Evolutionary conservation across 2,329 filamentous ascomycete genomes (phyloP).

Genomic region (Colletotrichum sp.): DNA sequence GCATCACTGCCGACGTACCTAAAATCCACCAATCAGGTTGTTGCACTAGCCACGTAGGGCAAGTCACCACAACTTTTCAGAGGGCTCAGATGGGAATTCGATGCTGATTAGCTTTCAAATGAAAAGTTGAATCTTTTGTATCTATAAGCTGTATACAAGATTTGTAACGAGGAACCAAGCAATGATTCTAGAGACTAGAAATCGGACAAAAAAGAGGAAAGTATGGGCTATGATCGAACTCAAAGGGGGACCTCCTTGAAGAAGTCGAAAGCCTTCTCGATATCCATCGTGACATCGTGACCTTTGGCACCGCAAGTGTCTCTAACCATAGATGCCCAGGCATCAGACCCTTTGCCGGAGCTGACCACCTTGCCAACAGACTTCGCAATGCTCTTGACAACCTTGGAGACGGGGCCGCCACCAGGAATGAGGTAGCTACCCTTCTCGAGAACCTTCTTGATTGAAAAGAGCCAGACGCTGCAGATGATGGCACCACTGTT

Average conservation of each 20-base stretch:
- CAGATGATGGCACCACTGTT: background rate
- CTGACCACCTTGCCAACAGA: background rate
- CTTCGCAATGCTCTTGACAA: background rate
- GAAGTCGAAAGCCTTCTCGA: background rate
- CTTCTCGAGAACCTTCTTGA: conserved; percentile 1
- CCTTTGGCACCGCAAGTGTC: background rate
- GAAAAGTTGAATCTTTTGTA: background rate
- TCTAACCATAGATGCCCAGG: background rate
- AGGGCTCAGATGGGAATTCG: background rate
- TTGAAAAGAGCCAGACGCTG: background rate
- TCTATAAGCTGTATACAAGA: background rate
- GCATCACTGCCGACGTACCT: background rate
- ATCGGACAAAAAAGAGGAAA: background rate
- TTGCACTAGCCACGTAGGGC: background rate
- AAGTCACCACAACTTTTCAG: background rate
- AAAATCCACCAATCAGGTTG: background rate
- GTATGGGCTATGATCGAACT: background rate
- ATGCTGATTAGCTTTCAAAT: background rate
- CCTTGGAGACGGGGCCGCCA: background rate
- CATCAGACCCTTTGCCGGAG: background rate
- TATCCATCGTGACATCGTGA: background rate
- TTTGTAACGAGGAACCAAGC: background rate
- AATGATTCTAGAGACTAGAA: background rate
- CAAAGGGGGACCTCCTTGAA: background rate
- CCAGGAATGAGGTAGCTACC: background rate